Base-by-base conservation (phyloP, 257 asterid genomes). In the Solanum bulbocastanum region DNA sequence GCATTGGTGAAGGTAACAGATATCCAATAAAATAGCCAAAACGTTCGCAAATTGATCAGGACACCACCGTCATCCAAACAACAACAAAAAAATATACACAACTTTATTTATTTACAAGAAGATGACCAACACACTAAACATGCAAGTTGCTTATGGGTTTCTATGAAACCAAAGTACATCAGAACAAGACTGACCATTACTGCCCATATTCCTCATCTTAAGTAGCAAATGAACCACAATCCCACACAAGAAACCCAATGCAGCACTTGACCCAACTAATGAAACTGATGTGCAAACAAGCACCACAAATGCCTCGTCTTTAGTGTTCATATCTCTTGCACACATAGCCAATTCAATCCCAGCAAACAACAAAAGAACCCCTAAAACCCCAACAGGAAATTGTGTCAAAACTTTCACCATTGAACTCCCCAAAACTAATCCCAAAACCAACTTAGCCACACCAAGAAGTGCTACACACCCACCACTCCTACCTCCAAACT, bases 281-380 rank as follows among this genome's bases (percentile, higher is more conserved):
- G 98, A 96, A 86, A 94, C 98, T 18, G 93, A 92, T 0, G 94
- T 88, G 86, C 98, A 96, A 20, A 93, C 69, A 39, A 96, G 92
- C 93, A 95, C 92, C 87, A 95, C 98, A 73, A 95, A 94, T 39
- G 98, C 93, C 75, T 97, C 98, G 79, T 95, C 96, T 87, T 97
- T 97, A 0, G 92, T 75, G 33, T 87, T 91, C 95, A 94, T 93
- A 14, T 95, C 98, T 92, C 94, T 92, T 3, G 93, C 87, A 84
- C 95, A 93, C 74, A 93, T 90, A 11, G 96, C 98, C 1, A 92
- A 89, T 90, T 96, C 98, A 75, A 94, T 91, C 71, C 98, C 98
- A 33, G 98, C 95, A 92, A 94, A 95, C 92, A 96, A 76, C 66
- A 96, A 75, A 66, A 96, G 49, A 84, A 95, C 94, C 25, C 98